phyloP scores from a whole-genome alignment of 257 asterid species.

The Agastache rugosa region DNA sequence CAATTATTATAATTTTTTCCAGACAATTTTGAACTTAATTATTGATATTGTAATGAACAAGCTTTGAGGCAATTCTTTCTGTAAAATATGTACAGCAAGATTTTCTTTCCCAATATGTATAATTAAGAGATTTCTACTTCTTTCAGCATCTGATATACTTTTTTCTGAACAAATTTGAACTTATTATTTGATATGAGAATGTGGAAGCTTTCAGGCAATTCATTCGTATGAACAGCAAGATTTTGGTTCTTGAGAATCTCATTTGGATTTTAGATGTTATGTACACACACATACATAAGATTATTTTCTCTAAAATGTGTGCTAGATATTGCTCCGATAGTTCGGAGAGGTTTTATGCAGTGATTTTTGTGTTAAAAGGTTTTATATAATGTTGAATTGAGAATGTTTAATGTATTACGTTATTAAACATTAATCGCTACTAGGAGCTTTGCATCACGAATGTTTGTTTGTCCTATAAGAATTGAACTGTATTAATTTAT shows the following conservation, averaged over 20 bases:
- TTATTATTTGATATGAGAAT: background rate
- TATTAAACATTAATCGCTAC: conserved; percentile 6
- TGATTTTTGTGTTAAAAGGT: too few relatives aligned
- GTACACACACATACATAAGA: background rate
- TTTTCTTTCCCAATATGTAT: too few relatives aligned
- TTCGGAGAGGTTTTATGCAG: too few relatives aligned
- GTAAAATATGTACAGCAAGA: too few relatives aligned
- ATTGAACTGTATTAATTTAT: background rate
- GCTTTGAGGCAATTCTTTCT: too few relatives aligned
- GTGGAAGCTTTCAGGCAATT: conserved; percentile 1
- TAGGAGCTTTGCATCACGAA: background rate
- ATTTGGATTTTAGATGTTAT: conserved; percentile 1
- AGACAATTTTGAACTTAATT: too few relatives aligned
- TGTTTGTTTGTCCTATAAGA: background rate
- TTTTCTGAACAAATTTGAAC: background rate
- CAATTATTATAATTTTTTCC: too few relatives aligned
- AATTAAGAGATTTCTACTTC: too few relatives aligned
- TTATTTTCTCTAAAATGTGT: background rate
- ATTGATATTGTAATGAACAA: too few relatives aligned
- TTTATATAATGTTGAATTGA: too few relatives aligned
- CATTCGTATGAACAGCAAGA: background rate
- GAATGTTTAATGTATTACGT: background rate
- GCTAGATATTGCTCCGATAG: background rate
- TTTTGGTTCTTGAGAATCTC: background rate
- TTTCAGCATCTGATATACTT: too few relatives aligned